phyloP scores from a whole-genome alignment of 2,329 filamentous ascomycete species.

The Cladophialophora carrionii region DNA sequence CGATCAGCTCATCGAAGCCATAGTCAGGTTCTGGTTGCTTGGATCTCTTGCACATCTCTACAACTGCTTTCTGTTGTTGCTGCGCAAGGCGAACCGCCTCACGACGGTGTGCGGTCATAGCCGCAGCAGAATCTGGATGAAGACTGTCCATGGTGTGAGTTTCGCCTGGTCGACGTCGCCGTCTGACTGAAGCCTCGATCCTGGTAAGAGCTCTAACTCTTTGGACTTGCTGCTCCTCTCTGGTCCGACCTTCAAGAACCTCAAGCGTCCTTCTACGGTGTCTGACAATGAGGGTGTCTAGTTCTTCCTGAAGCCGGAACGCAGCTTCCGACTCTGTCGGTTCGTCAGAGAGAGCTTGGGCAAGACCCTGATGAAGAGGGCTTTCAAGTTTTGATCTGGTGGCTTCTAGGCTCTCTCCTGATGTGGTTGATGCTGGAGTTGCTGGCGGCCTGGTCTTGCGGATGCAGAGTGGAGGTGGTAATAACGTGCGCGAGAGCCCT shows the following conservation, averaged over 20 bases:
- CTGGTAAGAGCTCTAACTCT: background rate
- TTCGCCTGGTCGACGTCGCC: conserved; percentile 46
- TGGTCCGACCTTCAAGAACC: conserved; percentile 15
- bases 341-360: conserved; percentile 4
- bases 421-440: background rate
- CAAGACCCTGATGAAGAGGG: background rate
- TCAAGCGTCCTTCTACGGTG: conserved; percentile 20
- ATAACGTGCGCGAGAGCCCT: conserved; percentile 26
- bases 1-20: conserved; percentile 56
- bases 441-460: conserved; percentile 19
- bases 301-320: conserved; percentile 7
- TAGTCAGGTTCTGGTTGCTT: conserved; percentile 52
- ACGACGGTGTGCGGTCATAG: conserved; percentile 54
- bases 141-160: conserved; percentile 32
- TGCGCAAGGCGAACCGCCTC: conserved; percentile 53
- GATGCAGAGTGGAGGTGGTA: conserved; percentile 25
- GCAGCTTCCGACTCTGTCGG: background rate
- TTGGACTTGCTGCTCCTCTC: conserved; percentile 10
- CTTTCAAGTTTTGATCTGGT: background rate
- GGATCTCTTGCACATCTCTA: conserved; percentile 52
- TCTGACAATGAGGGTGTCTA: conserved; percentile 13
- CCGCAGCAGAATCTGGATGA: conserved; percentile 37
- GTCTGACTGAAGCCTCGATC: conserved; percentile 14
- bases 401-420: background rate
- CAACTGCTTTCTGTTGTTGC: conserved; percentile 51